These are phyloP conservation scores for Alternaria sp. DNA, from an alignment of 2,329 filamentous ascomycete genomes.

Conservation along the genomic window DNA sequence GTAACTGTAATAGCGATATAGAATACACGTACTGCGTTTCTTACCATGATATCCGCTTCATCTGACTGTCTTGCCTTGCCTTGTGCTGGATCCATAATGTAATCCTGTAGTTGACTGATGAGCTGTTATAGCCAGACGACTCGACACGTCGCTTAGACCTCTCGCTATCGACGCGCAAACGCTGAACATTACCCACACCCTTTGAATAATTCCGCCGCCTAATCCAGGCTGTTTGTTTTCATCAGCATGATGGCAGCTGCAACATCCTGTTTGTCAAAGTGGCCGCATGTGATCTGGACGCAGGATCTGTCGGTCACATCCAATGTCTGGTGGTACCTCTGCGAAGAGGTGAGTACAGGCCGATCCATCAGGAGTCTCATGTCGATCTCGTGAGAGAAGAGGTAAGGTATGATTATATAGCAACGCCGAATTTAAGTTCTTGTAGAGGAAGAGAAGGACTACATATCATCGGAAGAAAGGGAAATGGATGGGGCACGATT, in stretches of 20 bases:
- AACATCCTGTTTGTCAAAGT: background rate
- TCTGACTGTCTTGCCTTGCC: background rate
- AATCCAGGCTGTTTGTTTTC: background rate
- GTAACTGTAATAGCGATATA: conserved; percentile 36
- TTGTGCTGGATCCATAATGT: background rate
- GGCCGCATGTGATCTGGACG: background rate
- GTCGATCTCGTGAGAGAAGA: background rate
- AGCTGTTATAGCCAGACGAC: background rate
- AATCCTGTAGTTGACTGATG: background rate
- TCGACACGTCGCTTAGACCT: background rate
- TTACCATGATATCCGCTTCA: background rate
- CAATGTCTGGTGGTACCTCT: background rate
- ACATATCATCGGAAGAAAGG: background rate
- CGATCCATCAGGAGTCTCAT: background rate
- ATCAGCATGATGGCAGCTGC: background rate
- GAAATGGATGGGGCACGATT: background rate
- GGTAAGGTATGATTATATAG: background rate
- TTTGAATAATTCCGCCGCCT: background rate
- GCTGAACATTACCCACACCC: background rate
- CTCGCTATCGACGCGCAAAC: background rate
- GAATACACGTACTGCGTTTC: conserved; percentile 21
- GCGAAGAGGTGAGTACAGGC: background rate
- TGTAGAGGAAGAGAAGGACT: background rate
- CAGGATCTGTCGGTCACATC: background rate
- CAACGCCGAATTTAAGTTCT: background rate